Conservation (phyloP, 345 rosid genomes). For the Jatropha curcas region DNA sequence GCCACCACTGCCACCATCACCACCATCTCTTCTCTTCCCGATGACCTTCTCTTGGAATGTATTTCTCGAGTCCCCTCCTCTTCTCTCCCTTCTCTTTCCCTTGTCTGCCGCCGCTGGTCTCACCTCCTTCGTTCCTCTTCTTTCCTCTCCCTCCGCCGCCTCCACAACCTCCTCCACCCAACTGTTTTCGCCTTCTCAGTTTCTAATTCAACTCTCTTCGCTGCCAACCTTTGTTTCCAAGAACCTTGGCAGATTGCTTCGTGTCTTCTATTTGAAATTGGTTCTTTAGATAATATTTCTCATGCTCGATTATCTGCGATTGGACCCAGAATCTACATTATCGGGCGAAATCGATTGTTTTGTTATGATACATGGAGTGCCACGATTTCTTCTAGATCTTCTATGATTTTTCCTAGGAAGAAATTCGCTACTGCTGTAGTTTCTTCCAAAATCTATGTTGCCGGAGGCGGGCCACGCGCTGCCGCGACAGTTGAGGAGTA, state of each 20-base stretch:
- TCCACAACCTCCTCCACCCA: conserved; percentile 46
- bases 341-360: conserved; percentile 46
- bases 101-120: conserved; percentile 89
- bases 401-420: conserved; percentile 57
- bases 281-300: conserved; percentile 32
- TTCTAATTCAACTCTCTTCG: conserved; percentile 43
- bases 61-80: conserved; percentile 69
- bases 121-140: conserved; percentile 61
- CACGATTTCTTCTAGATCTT: conserved; percentile 42
- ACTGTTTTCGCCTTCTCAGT: conserved; percentile 63
- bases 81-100: conserved; percentile 58
- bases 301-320: conserved; percentile 61
- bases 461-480: conserved; percentile 58
- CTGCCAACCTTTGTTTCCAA: conserved; percentile 45
- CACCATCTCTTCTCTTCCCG: conserved; percentile 59
- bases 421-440: conserved; percentile 73
- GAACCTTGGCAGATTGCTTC: conserved; percentile 37
- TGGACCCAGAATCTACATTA: conserved; percentile 65
- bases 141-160: conserved; percentile 68
- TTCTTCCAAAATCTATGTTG: conserved; percentile 66
- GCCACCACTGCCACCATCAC: conserved; percentile 13
- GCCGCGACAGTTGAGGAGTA: conserved; percentile 74
- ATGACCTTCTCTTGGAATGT: conserved; percentile 78
- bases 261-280: conserved; percentile 22
- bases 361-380: conserved; percentile 69